These are phyloP conservation scores for Triticum monococcum DNA, from an alignment of 176 grass and related monocot genomes.

Conservation along the genomic window DNA sequence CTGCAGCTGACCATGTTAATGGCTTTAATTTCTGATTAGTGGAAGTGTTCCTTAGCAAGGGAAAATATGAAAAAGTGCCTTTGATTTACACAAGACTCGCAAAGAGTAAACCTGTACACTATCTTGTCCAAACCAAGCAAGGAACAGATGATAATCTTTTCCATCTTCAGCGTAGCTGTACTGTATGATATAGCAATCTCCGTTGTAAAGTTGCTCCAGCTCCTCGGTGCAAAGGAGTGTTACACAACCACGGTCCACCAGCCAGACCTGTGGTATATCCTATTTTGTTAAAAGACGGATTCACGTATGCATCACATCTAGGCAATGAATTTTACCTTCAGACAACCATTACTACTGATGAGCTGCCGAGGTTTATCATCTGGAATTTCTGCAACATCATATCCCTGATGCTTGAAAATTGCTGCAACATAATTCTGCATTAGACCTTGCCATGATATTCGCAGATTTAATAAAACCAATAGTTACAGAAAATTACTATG, in stretches of 20 bases:
- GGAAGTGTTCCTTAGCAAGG: not conserved
- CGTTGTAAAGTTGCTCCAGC: constrained; percentile 52
- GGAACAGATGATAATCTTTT: constrained; percentile 57
- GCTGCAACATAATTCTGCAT: constrained; percentile 46
- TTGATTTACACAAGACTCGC: not conserved
- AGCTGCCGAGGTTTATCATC: constrained; percentile 50
- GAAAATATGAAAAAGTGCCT: not conserved
- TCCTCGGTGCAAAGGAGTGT: constrained; percentile 55
- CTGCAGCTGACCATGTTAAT: not conserved
- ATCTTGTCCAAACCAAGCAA: constrained; percentile 62
- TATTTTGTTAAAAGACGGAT: constrained; percentile 21
- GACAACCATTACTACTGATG: constrained; percentile 53
- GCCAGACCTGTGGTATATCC: constrained; percentile 54
- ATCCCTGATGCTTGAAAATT: constrained; percentile 86
- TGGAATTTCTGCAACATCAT: constrained; percentile 64
- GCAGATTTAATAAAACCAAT: not conserved
- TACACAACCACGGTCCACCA: constrained; percentile 48
- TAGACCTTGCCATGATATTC: constrained; percentile 17
- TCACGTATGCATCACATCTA: not conserved
- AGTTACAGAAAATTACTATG: not conserved
- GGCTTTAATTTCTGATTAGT: not conserved
- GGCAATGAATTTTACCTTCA: constrained; percentile 51
- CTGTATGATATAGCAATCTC: constrained; percentile 67
- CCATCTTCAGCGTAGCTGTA: constrained; percentile 54
- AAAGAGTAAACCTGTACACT: constrained; percentile 52